Base-by-base conservation (phyloP, 2,329 filamentous ascomycete genomes). In the Arthrobotrys sphaeroides region DNA sequence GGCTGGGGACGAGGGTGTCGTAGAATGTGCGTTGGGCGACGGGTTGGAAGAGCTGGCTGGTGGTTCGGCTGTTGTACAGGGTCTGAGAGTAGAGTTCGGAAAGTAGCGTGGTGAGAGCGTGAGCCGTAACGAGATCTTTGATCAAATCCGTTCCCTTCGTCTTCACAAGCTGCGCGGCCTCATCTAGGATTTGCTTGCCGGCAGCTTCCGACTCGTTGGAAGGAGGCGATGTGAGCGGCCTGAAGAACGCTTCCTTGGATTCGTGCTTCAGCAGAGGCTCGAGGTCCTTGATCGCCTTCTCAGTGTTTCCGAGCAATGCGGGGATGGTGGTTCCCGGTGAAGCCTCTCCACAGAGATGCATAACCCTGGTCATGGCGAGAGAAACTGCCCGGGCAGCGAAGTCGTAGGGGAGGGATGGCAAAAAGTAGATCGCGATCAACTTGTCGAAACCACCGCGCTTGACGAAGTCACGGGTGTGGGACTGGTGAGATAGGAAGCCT, bases 251-350 rank as follows among this genome's bases (percentile, higher is more conserved):
- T 18, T 81, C 80, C 51, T 83, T 80, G 67, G 83, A 82, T 57
- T 85, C 81, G 82, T 87, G 81, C 82, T 85, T 80, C 77, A 90
- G 85, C 65, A 97, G 86, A 2, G 90, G 88, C 72, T 88, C 84
- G 10, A 98, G 84, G 18, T 86, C 85, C 78, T 91, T 86, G 62
- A 96, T 84, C 3, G 91, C 88, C 55, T 85, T 84, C 79, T 94
- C 90, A 12, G 91, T 88, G 53, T 94, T 90, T 77, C 88, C 88
- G 72, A 97, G 84, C 26, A 99, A 83, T 3, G 92, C 92, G 0
- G 94, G 94, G 5, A 99, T 85, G 1, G 93, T 90, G 18, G 96
- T 85, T 78, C 94, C 88, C 1, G 94, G 90, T 73, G 91, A 92
- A 24, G 89, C 87, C 79, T 98, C 94, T 5, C 94, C 88, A 77